These are phyloP conservation scores for peach (Prunus persica) DNA, from an alignment of 306 rosid species.

Conservation along the genomic window DNA sequence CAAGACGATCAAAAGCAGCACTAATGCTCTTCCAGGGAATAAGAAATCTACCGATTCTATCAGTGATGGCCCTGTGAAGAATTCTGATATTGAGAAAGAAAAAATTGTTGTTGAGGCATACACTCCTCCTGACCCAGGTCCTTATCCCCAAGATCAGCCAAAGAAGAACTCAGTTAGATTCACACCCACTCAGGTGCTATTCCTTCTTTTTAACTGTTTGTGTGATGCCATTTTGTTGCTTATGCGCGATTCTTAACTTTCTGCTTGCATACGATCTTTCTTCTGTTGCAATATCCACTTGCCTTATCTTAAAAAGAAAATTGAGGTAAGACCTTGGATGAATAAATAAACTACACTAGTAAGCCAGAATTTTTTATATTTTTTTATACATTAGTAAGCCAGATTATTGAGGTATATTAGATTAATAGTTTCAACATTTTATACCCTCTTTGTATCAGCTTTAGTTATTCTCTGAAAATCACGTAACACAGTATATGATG, in stretches of 20 bases:
- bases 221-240: neutral
- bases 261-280: neutral
- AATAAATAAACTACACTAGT: neutral
- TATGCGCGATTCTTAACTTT: neutral
- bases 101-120: constrained; percentile 68
- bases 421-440: neutral
- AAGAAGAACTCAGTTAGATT: constrained; percentile 90
- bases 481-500: neutral
- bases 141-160: constrained; percentile 98
- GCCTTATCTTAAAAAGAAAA: neutral
- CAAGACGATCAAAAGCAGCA: constrained; percentile 52
- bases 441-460: neutral
- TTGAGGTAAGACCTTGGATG: neutral
- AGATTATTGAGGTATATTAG: neutral
- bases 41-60: constrained; percentile 39
- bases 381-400: neutral
- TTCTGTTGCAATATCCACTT: neutral
- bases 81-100: constrained; percentile 55
- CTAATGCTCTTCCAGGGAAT: constrained; percentile 47
- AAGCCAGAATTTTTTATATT: too few species aligned
- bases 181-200: constrained; percentile 85
- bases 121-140: constrained; percentile 94
- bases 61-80: constrained; percentile 34
- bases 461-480: neutral
- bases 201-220: constrained; percentile 13